These are phyloP conservation scores for Phytophthora capsici DNA, from an alignment of 352 stramenopile genomes.

Conservation along the genomic window DNA sequence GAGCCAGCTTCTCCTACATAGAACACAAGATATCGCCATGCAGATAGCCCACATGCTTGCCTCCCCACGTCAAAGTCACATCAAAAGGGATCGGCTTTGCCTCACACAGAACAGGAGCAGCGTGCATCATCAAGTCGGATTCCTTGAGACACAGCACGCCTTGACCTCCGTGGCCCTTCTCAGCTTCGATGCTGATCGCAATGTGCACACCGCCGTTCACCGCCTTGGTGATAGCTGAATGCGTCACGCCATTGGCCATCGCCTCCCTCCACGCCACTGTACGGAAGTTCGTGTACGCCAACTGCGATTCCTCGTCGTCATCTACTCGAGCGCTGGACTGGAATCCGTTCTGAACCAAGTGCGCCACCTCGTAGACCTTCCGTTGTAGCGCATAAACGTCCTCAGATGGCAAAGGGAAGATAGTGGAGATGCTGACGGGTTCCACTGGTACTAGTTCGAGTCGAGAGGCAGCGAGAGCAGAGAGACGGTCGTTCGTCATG, in stretches of 20 bases:
- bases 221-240: conserved; percentile 72
- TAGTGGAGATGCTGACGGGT: conserved; percentile 68
- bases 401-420: conserved; percentile 79
- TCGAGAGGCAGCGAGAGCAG: conserved; percentile 35
- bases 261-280: conserved; percentile 69
- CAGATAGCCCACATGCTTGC: conserved; percentile 67
- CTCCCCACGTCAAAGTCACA: conserved; percentile 72
- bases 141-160: conserved; percentile 77
- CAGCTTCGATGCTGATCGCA: conserved; percentile 70
- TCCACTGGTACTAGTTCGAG: conserved; percentile 64
- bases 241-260: conserved; percentile 57
- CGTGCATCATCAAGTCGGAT: conserved; percentile 51
- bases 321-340: conserved; percentile 64
- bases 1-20: conserved; percentile 42
- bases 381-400: conserved; percentile 77
- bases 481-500: conserved; percentile 41
- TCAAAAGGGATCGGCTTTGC: conserved; percentile 69
- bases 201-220: conserved; percentile 76
- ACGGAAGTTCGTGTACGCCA: conserved; percentile 79
- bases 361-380: conserved; percentile 77
- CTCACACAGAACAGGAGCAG: conserved; percentile 49
- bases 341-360: conserved; percentile 75
- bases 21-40: conserved; percentile 55
- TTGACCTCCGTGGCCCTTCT: conserved; percentile 65
- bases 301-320: conserved; percentile 66